Evolutionary conservation across 1,284 basidiomycete species (phyloP), one percentile per base, ranked within the genome.

Genomic region (Ganoderma leucocontextum): DNA sequence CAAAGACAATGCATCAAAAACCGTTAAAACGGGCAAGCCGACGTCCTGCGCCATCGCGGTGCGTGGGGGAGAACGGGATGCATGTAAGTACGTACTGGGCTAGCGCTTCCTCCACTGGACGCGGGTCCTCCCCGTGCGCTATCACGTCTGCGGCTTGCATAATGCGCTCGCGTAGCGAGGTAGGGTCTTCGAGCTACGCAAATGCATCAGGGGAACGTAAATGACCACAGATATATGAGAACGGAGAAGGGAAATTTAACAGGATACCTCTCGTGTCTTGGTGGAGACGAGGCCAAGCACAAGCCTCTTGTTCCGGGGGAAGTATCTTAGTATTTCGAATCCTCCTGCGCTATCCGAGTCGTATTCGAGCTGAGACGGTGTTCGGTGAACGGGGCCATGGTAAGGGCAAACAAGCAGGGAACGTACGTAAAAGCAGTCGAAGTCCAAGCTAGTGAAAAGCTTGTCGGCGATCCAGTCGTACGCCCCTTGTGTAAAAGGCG

Each of bases 241-340:
- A 59, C 49, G 41, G 4, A 25, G 47, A 25, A 4, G 47, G 4
- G 22, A 25, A 49, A 10, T 22, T 29, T 3, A 13, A 8, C 10
- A 22, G 9, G 8, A 17, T 58, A 70, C 69, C 62, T 64, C 47
- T 15, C 66, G 62, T 9, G 42, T 66, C 79, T 95, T 95, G 22
- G 89, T 91, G 0, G 91, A 89, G 55, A 95, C 84, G 39, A 94
- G 82, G 13, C 93, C 93, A 13, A 95, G 82, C 8, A 94, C 89
- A 44, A 87, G 87, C 13, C 84, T 81, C 77, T 93, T 94, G 78
- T 88, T 82, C 22, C 80, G 81, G 1, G 93, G 92, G 9, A 95
- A 82, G 71, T 89, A 74, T 67, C 81, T 85, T 44, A 94, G 82
- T 2, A 91, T 89, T 72, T 84, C 83, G 71, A 94, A 92, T 65